Conservation (phyloP, 805 yeast species). For the Candida quercuum region DNA sequence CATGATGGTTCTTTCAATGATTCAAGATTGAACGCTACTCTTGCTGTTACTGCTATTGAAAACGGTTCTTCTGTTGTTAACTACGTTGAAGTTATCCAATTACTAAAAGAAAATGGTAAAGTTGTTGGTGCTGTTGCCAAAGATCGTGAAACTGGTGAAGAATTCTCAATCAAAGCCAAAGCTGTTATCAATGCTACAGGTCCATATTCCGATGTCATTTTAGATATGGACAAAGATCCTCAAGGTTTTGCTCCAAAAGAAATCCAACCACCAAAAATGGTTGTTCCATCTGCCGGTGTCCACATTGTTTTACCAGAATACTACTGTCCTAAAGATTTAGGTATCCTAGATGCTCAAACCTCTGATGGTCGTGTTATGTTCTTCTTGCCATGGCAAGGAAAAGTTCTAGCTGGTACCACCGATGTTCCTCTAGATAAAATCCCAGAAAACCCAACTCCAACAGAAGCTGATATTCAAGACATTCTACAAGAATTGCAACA, state of each 20-base stretch:
- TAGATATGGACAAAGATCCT: constrained; percentile 79
- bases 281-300: constrained; percentile 92
- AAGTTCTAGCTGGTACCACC: constrained; percentile 94
- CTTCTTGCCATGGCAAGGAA: constrained; percentile 97
- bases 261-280: constrained; percentile 62
- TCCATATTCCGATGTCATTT: constrained; percentile 78
- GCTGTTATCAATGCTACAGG: constrained; percentile 91
- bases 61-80: constrained; percentile 87
- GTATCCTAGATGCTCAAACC: constrained; percentile 86
- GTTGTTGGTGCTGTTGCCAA: constrained; percentile 71
- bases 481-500: constrained; percentile 83
- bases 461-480: constrained; percentile 84
- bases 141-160: constrained; percentile 66
- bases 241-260: constrained; percentile 56
- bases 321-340: constrained; percentile 84
- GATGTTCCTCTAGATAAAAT: constrained; percentile 76
- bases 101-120: constrained; percentile 61
- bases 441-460: constrained; percentile 74
- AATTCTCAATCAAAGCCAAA: constrained; percentile 58
- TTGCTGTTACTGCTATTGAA: constrained; percentile 81
- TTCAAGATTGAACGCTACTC: constrained; percentile 79
- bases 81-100: constrained; percentile 75
- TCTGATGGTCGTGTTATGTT: constrained; percentile 95
- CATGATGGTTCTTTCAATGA: constrained; percentile 96
- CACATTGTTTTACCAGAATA: constrained; percentile 89